phyloP scores from a whole-genome alignment of 2,329 filamentous ascomycete genomes.

The Scytalidium lignicola region DNA sequence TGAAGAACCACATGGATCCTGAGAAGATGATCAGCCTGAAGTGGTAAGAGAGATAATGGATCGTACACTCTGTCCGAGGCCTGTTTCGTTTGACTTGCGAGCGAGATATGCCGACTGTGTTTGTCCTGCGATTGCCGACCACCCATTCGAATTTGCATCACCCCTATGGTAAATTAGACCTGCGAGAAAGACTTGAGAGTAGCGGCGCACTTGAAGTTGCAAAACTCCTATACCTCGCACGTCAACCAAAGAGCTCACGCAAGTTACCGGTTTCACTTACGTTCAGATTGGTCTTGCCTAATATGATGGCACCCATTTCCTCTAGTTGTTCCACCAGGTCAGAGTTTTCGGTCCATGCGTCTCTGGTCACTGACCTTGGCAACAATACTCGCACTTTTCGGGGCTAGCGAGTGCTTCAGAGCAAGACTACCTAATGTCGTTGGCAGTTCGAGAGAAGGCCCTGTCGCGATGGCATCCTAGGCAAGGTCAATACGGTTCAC shows the following conservation, averaged over 20 bases:
- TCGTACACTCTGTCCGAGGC: too few relatives aligned
- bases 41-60: constrained; percentile 41
- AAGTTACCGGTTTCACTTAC: too few relatives aligned
- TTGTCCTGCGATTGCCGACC: constrained; percentile 59
- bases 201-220: constrained; percentile 4
- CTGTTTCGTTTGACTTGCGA: too few relatives aligned
- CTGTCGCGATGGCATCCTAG: too few relatives aligned
- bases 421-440: too few relatives aligned
- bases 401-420: too few relatives aligned
- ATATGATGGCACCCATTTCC: constrained; percentile 49
- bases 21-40: constrained; percentile 1
- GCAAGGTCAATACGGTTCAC: too few relatives aligned
- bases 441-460: too few relatives aligned
- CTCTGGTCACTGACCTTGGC: constrained; percentile 41
- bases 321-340: constrained; percentile 61
- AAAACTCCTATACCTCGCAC: constrained; percentile 5
- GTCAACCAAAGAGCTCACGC: neutral
- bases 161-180: constrained; percentile 15
- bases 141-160: constrained; percentile 49
- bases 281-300: constrained; percentile 37
- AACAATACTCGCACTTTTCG: too few relatives aligned
- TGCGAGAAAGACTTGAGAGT: neutral
- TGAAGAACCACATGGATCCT: constrained; percentile 47
- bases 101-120: constrained; percentile 28
- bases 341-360: constrained; percentile 51